Evolutionary conservation across 192 early-diverging fungal genomes (phyloP), one percentile per base, ranked within the genome.

Genomic region (Funneliformis geosporum): DNA sequence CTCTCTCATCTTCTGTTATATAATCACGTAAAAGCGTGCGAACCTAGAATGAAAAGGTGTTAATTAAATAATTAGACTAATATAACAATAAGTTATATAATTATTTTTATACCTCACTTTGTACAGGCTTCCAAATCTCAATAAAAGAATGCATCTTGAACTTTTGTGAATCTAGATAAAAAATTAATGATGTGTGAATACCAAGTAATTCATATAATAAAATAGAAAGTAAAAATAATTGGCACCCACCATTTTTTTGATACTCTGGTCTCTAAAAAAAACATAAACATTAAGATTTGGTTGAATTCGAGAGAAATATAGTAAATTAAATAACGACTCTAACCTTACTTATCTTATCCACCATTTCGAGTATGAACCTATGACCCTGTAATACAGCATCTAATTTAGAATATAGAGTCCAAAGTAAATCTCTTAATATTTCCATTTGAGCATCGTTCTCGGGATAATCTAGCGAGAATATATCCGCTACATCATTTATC

Each of bases 341-440:
- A 60, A 70, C 77, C 77, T 70, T 79, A 23, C 67, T 79, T 43
- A 79, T 71, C 47, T 87, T 87, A 55, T 86, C 82, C 9, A 91
- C 88, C n/a, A 89, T 84, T 25, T 91, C 85, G 55, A 91, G 83
- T n/a, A 93, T 84, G 60, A 91, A 91, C 47, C 91, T 87, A 67
- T 95, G 93, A 64, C 92, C 93, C 80, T 92, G 91, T 2, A 92
- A 74, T 8, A 95, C 91, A 4, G 92, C 88, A 73, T 93, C 92
- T 14, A 95, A 73, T 70, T 93, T 92, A 1, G 92, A 93, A 85
- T 91, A 95, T 66, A 94, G 76, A 0, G 93, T 93, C 84, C 93
- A 91, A 12, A 93, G 85, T 81, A 94, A 85, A 77, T 95, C 94
- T 75, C 87, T 89, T 72, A 95, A 72, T 46, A 93, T 88, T 80